A percentile compares a stretch with the other conserved stretches of the same genome.
These are phyloP conservation scores for Climacium dendroides DNA, from an alignment of 225 moss, liverwort and hornwort genomes.

Conservation along the genomic window DNA sequence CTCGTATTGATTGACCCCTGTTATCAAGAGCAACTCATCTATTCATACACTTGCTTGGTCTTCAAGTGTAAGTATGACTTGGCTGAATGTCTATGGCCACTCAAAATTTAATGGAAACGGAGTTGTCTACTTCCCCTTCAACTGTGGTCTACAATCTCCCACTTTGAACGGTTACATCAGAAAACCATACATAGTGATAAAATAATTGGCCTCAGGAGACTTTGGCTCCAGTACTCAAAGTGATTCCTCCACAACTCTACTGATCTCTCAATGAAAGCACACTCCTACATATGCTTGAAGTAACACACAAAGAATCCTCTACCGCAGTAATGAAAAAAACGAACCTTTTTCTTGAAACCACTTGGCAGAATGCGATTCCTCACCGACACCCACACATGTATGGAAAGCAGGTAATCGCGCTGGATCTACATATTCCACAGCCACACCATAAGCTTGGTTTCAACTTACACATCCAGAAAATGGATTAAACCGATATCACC, in stretches of 20 bases:
- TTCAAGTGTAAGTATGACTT: neutral
- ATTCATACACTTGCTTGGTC: neutral
- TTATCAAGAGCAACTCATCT: neutral
- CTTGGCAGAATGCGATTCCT: slow-evolving; percentile 54
- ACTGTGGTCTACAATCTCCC: neutral
- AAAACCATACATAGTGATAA: neutral
- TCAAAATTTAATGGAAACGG: neutral
- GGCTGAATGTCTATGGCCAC: neutral
- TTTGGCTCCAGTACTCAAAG: neutral
- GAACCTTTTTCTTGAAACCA: slow-evolving; percentile 96
- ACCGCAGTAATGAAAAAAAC: neutral
- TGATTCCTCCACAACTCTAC: neutral
- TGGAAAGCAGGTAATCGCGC: slow-evolving; percentile 76
- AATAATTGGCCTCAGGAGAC: neutral
- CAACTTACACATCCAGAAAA: neutral
- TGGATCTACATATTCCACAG: slow-evolving; percentile 22
- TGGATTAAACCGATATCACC: neutral
- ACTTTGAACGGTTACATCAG: neutral
- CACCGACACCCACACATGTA: slow-evolving; percentile 81
- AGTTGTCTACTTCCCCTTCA: neutral
- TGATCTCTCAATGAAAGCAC: neutral
- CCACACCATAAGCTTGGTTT: neutral
- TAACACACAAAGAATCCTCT: neutral
- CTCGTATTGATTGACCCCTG: neutral
- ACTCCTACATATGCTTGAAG: neutral